Evolutionary conservation across 345 rosid species (phyloP).

Genomic region (Triadica sebifera): DNA sequence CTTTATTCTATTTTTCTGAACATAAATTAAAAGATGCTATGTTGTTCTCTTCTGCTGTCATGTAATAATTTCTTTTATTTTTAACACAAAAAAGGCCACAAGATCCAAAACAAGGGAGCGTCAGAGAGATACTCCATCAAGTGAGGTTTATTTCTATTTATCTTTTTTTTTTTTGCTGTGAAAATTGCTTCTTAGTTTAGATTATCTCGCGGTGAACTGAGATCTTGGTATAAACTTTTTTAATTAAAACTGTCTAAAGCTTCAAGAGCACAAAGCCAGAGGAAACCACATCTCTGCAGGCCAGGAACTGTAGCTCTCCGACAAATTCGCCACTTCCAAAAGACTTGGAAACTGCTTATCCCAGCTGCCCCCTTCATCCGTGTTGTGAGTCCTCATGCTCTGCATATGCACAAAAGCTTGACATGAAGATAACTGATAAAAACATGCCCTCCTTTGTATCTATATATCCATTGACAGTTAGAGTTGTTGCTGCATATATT

Average conservation of each 20-base stretch:
- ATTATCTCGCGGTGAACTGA: not conserved
- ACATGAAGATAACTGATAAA: not conserved
- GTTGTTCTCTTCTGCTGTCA: not conserved
- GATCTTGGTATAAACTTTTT: not conserved
- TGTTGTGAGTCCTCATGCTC: conserved; percentile 39
- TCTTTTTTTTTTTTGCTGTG: not conserved
- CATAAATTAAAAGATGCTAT: not conserved
- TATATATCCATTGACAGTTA: not conserved
- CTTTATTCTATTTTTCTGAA: not conserved
- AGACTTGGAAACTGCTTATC: conserved; percentile 44
- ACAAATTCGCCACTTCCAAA: conserved; percentile 73
- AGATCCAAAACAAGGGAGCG: conserved; percentile 2
- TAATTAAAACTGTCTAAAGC: conserved; percentile 12
- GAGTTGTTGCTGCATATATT: not conserved
- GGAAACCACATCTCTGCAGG: conserved; percentile 47
- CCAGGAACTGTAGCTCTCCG: conserved; percentile 74
- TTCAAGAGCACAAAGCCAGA: conserved; percentile 16
- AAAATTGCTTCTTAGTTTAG: not conserved
- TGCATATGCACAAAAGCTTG: not conserved
- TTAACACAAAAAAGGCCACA: not conserved
- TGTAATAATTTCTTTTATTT: not conserved
- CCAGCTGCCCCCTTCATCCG: conserved; percentile 71
- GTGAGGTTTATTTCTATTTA: conserved; percentile 13
- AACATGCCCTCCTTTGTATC: not conserved
- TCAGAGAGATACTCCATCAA: not conserved